A percentile compares a stretch with the other conserved stretches of the same genome.
phyloP scores from a whole-genome alignment of 441 rosid genomes.

The Pelargonium myrrhifolium region DNA sequence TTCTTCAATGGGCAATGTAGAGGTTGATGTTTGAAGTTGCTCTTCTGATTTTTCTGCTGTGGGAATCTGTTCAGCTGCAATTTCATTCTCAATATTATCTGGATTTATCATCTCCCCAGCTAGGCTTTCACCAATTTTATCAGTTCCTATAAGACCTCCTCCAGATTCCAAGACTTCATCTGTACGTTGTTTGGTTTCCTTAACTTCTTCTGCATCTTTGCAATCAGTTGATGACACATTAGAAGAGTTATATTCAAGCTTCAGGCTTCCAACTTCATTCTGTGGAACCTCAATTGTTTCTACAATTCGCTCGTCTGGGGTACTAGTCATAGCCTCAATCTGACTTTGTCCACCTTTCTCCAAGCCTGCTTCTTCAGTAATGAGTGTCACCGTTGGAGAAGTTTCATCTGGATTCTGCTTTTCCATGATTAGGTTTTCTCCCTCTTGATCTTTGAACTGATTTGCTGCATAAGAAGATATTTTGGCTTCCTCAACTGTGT shows the following conservation, averaged over 20 bases:
- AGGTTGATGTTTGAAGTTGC: constrained; percentile 18
- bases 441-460: constrained; percentile 11
- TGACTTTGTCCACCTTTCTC: constrained; percentile 1
- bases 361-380: neutral
- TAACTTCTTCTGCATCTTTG: constrained; percentile 4
- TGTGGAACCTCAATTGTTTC: constrained; percentile 1
- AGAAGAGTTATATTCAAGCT: neutral
- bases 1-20: constrained; percentile 24
- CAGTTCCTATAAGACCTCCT: constrained; percentile 2
- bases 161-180: constrained; percentile 4
- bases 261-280: constrained; percentile 1
- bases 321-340: neutral
- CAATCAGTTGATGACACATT: neutral
- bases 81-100: constrained; percentile 21
- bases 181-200: neutral
- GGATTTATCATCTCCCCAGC: constrained; percentile 10
- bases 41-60: constrained; percentile 27
- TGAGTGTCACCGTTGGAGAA: neutral
- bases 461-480: constrained; percentile 7
- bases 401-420: constrained; percentile 4
- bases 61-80: constrained; percentile 12
- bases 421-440: constrained; percentile 5
- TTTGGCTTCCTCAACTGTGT: constrained; percentile 15
- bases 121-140: constrained; percentile 5
- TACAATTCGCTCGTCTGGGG: neutral